Percentiles rank a stretch among this genome's conserved stretches.
These are phyloP conservation scores for Yamadazyma endophytica DNA, from an alignment of 805 yeast genomes.

Conservation along the genomic window DNA sequence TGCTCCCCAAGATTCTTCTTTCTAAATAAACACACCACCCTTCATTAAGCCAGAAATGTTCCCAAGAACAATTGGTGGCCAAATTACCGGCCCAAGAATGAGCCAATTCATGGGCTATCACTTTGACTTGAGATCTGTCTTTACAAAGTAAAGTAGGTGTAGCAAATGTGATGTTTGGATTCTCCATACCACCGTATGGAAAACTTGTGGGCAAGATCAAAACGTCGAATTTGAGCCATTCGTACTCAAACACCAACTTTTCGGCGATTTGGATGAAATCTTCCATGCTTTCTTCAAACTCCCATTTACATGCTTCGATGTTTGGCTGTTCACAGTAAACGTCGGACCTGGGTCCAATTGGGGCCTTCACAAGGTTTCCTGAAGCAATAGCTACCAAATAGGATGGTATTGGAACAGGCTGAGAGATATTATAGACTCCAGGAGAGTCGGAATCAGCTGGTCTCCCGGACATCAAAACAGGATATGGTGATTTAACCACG, in stretches of 20 bases:
- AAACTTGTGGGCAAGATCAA: conserved; percentile 28
- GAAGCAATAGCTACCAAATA: conserved; percentile 32
- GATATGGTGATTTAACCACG: conserved; percentile 21
- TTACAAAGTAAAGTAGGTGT: conserved; percentile 31
- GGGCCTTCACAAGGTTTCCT: conserved; percentile 24
- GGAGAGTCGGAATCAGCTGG: conserved; percentile 10
- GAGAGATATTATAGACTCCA: conserved; percentile 21
- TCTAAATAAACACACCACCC: conserved; percentile 36
- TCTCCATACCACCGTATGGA: conserved; percentile 39
- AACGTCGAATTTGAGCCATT: conserved; percentile 31
- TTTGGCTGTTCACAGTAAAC: conserved; percentile 25
- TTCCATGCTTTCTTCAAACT: conserved; percentile 33
- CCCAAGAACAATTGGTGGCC: conserved; percentile 34
- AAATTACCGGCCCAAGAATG: conserved; percentile 37
- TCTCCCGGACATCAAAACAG: conserved; percentile 28
- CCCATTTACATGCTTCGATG: conserved; percentile 28
- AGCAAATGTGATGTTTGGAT: conserved; percentile 30
- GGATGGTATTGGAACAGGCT: conserved; percentile 33
- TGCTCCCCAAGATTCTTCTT: conserved; percentile 28
- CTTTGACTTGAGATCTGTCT: conserved; percentile 31
- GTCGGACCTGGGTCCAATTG: conserved; percentile 31
- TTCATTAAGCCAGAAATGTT: conserved; percentile 36
- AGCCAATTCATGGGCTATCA: conserved; percentile 35
- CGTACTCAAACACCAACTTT: conserved; percentile 26
- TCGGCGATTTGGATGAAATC: conserved; percentile 31